phyloP scores from a whole-genome alignment of 2,329 filamentous ascomycete species.

The Fusarium palustre region DNA sequence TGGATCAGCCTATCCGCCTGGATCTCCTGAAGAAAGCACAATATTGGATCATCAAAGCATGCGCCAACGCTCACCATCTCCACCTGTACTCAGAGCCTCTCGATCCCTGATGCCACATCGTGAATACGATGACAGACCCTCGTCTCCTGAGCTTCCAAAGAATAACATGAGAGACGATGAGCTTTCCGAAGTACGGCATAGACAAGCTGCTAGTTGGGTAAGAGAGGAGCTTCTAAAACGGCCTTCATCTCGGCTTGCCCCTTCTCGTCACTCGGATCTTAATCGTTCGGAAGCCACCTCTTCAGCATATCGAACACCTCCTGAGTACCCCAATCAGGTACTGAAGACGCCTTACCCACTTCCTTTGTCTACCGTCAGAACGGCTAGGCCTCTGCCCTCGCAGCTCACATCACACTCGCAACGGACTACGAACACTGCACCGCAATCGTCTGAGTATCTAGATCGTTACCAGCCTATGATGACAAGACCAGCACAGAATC shows the following conservation, averaged over 20 bases:
- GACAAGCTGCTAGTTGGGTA: slow-evolving; percentile 43
- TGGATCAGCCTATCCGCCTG: slow-evolving; percentile 7
- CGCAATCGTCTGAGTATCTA: slow-evolving; percentile 52
- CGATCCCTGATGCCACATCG: slow-evolving; percentile 9
- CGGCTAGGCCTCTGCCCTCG: slow-evolving; percentile 29
- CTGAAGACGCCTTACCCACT: slow-evolving; percentile 28
- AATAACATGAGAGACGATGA: slow-evolving; percentile 8
- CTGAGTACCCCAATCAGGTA: slow-evolving; percentile 45
- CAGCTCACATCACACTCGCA: slow-evolving; percentile 36
- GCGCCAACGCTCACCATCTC: not conserved
- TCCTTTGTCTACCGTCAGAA: slow-evolving; percentile 27
- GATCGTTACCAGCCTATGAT: slow-evolving; percentile 49
- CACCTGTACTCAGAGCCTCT: not conserved
- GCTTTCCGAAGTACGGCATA: slow-evolving; percentile 23
- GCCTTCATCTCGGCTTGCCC: slow-evolving; percentile 52
- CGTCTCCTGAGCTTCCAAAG: not conserved
- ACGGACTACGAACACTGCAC: slow-evolving; percentile 20
- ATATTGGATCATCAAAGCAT: not conserved
- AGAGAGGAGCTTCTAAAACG: slow-evolving; percentile 55
- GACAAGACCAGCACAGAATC: slow-evolving; percentile 7
- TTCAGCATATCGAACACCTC: slow-evolving; percentile 49
- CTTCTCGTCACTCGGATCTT: slow-evolving; percentile 33
- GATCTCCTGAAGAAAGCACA: not conserved
- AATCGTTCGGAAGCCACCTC: slow-evolving; percentile 40
- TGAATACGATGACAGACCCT: not conserved